Percentiles rank a stretch among this genome's conserved stretches.
Evolutionary conservation across 306 rosid species (phyloP).

Genomic region (Pterocarpus santalinus): DNA sequence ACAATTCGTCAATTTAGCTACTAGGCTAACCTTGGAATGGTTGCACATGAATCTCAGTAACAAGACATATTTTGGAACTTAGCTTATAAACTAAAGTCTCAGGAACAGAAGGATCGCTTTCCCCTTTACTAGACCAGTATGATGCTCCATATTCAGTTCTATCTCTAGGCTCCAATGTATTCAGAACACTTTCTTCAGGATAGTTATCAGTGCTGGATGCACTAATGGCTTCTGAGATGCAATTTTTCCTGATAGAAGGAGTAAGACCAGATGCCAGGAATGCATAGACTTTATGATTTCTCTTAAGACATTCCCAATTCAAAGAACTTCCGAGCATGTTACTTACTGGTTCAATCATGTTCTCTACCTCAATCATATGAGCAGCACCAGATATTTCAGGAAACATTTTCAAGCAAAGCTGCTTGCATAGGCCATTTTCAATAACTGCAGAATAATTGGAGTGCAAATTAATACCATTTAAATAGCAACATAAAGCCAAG

Average conservation of each 20-base stretch:
- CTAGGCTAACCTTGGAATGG: constrained; percentile 70
- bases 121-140: constrained; percentile 83
- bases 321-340: constrained; percentile 19
- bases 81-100: constrained; percentile 67
- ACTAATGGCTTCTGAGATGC: constrained; percentile 57
- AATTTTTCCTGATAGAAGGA: constrained; percentile 45
- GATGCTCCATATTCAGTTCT: constrained; percentile 47
- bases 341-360: constrained; percentile 55
- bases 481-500: constrained; percentile 40
- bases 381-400: constrained; percentile 61
- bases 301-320: constrained; percentile 58
- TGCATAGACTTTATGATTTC: constrained; percentile 62
- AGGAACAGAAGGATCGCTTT: constrained; percentile 60
- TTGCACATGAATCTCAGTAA: constrained; percentile 67
- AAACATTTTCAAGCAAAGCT: constrained; percentile 67
- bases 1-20: constrained; percentile 11
- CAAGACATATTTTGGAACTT: constrained; percentile 58
- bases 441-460: constrained; percentile 64
- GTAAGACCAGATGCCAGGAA: constrained; percentile 58
- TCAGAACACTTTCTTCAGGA: constrained; percentile 59
- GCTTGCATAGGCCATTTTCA: constrained; percentile 61
- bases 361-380: constrained; percentile 52
- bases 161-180: constrained; percentile 65
- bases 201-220: constrained; percentile 79
- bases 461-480: constrained; percentile 23